Base-by-base conservation (phyloP, 345 rosid species). In the Microthlaspi erraticum region DNA sequence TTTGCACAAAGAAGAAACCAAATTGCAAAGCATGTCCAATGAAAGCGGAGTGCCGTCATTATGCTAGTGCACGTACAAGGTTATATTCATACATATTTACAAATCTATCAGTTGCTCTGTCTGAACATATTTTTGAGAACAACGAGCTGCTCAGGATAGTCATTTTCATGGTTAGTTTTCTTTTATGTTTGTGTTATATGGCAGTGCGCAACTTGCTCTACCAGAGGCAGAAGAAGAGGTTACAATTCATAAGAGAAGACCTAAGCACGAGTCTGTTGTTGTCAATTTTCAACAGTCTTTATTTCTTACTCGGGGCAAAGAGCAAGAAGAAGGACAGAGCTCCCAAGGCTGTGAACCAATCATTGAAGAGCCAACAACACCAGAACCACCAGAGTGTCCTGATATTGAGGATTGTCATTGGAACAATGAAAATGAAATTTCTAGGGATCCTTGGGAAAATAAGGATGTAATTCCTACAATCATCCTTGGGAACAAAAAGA, bases 1-100 rank as follows among this genome's bases (percentile, higher is more conserved):
- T 93, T 68, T 93, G 97, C 76, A 90, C 97, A 45, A 93, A 93
- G 73, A 70, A 51, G 65, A 85, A 78, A 62, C 98, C 97, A 18
- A 93, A 93, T 77, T 93, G 98, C 77, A 88, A 93, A 45, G 92
- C 93, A 52, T 93, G 98, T 75, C 97, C 97, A 33, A 81, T 88
- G 93, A 84, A 92, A 73, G 88, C 89, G 57, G 98, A 90, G 60
- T 93, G 98, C 74, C 81, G 90, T 74, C 97, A 93, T 60, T 93
- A 90, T 71, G 90, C 98, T 14, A 93, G 98, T 79, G 97, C 95
- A 74, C 81, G 77, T 75, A 90, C 88, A 79, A 93, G 97, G 98
- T 90, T 33, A 75, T 17, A 26, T 5, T 26, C 29, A 0, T 3
- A 26, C 0, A 26, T 26, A 26, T 5, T 26, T 26, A 26, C 29